phyloP scores from a whole-genome alignment of 306 rosid species.

The Carpinus viminea region DNA sequence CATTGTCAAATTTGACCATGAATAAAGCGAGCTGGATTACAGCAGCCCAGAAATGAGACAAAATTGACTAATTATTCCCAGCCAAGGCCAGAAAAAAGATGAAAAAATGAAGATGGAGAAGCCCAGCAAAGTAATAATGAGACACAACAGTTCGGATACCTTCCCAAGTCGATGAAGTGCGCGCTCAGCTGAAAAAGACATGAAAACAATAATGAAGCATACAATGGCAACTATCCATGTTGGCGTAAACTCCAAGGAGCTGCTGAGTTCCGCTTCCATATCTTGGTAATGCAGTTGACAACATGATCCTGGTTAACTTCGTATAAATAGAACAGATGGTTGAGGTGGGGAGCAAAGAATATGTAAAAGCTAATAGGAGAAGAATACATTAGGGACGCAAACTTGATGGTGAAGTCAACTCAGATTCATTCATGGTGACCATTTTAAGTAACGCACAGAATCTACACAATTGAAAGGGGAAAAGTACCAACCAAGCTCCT shows the following conservation, averaged over 20 bases:
- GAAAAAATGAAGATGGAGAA: not conserved
- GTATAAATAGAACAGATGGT: not conserved
- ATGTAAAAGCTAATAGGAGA: slow-evolving; percentile 23
- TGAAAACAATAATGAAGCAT: slow-evolving; percentile 69
- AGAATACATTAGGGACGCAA: slow-evolving; percentile 20
- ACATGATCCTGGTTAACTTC: not conserved
- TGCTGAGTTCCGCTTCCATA: slow-evolving; percentile 53
- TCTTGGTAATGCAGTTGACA: slow-evolving; percentile 22
- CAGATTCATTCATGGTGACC: slow-evolving; percentile 30
- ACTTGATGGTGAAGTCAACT: slow-evolving; percentile 9
- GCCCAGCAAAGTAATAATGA: slow-evolving; percentile 6
- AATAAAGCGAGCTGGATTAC: not conserved
- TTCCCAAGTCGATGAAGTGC: slow-evolving; percentile 74
- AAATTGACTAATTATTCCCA: not conserved
- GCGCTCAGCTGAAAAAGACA: slow-evolving; percentile 73
- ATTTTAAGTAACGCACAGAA: slow-evolving; percentile 24
- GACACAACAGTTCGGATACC: slow-evolving; percentile 37
- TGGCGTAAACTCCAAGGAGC: slow-evolving; percentile 76
- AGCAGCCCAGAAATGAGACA: not conserved
- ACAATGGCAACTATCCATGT: slow-evolving; percentile 90
- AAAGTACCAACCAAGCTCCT: not conserved
- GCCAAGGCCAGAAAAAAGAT: slow-evolving; percentile 2
- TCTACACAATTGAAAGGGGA: not conserved
- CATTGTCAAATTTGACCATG: not conserved
- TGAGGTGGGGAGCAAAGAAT: slow-evolving; percentile 44